Conservation (phyloP, 495 filamentous ascomycete species). For the Opeltia flavorubescens region DNA sequence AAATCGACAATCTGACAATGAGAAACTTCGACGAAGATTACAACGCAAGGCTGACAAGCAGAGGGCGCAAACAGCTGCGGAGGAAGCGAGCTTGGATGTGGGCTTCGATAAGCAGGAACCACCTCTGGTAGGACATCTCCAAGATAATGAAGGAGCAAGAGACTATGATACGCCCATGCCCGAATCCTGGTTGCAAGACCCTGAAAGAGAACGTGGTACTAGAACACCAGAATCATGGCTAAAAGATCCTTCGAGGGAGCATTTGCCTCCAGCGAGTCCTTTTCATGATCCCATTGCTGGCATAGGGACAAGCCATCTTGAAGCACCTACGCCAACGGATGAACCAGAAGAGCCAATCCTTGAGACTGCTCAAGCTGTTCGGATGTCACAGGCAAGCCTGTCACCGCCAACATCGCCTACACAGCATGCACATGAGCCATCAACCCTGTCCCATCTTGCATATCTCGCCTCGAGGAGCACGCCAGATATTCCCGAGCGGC, state of each 20-base stretch:
- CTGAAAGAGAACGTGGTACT: slow-evolving; percentile 11
- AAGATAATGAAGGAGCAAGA: background rate
- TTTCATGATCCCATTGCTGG: slow-evolving; percentile 17
- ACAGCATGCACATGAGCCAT: slow-evolving; percentile 33
- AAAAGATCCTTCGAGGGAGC: slow-evolving; percentile 13
- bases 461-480: slow-evolving; percentile 30
- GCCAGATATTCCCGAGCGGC: slow-evolving; percentile 31
- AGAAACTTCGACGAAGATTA: slow-evolving; percentile 53
- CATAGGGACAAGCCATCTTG: slow-evolving; percentile 12
- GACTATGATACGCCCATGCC: background rate
- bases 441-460: slow-evolving; percentile 41
- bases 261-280: slow-evolving; percentile 7
- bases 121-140: background rate
- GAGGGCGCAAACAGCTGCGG: slow-evolving; percentile 17
- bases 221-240: slow-evolving; percentile 15
- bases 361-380: slow-evolving; percentile 28
- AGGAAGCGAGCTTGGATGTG: slow-evolving; percentile 21
- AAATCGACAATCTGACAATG: slow-evolving; percentile 56
- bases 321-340: slow-evolving; percentile 20
- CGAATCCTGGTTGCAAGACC: slow-evolving; percentile 4
- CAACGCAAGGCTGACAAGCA: slow-evolving; percentile 59
- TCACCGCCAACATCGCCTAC: slow-evolving; percentile 42
- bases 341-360: slow-evolving; percentile 30
- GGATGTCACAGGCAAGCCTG: slow-evolving; percentile 39
- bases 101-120: background rate